These are phyloP conservation scores for Talaromyces sp. DNA, from an alignment of 2,329 filamentous ascomycete species.

Conservation along the genomic window DNA sequence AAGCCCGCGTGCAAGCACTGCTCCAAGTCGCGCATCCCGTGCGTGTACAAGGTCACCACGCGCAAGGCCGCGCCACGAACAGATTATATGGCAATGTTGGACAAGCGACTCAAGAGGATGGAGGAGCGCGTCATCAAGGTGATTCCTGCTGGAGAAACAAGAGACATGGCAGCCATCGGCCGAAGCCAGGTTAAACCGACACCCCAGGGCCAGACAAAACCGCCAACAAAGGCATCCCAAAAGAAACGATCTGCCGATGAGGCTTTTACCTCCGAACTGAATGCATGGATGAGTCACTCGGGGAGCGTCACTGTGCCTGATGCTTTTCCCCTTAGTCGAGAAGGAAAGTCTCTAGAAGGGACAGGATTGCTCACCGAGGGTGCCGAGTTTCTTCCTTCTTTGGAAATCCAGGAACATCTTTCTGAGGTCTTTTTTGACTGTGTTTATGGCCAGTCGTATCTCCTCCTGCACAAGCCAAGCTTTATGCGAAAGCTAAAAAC, in stretches of 20 bases:
- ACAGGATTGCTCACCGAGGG: conserved; percentile 76
- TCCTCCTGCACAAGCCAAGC: conserved; percentile 91
- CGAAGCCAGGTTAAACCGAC: conserved; percentile 81
- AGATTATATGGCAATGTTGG: conserved; percentile 98
- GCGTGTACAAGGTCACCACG: conserved; percentile 95
- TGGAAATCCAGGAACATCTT: conserved; percentile 87
- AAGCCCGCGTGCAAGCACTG: conserved; percentile 98
- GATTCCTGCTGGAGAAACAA: conserved; percentile 79
- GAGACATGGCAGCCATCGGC: conserved; percentile 61
- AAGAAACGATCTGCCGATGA: conserved; percentile 85
- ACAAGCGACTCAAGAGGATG: conserved; percentile 93
- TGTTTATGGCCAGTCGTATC: conserved; percentile 91
- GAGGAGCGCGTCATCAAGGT: conserved; percentile 96
- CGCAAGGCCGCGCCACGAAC: conserved; percentile 90
- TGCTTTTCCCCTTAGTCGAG: conserved; percentile 49
- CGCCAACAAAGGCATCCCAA: conserved; percentile 38
- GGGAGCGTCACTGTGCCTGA: conserved; percentile 44
- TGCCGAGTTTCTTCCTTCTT: conserved; percentile 71
- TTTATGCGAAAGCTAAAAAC: conserved; percentile 80
- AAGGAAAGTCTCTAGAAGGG: conserved; percentile 65
- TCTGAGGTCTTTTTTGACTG: conserved; percentile 94
- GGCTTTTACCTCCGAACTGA: conserved; percentile 76
- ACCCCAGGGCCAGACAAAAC: conserved; percentile 53
- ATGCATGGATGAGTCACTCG: conserved; percentile 68
- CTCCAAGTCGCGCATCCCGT: conserved; percentile 83